Base-by-base conservation (phyloP, 345 rosid genomes). In the Lepidium aucheri region DNA sequence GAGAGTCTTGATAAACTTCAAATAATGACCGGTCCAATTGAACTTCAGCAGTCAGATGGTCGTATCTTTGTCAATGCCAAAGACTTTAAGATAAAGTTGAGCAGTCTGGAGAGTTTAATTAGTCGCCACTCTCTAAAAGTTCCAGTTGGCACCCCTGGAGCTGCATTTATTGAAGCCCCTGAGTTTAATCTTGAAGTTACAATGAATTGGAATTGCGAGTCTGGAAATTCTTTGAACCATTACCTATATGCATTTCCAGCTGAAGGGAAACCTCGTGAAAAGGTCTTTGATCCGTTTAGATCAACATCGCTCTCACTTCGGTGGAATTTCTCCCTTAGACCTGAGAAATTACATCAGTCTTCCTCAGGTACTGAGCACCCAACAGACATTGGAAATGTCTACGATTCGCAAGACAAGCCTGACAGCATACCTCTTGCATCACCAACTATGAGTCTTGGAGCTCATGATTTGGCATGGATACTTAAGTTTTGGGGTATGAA, bases 391-490 rank as follows among this genome's bases (percentile, higher is more conserved):
- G 54, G 53, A 60, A 42, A 35, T 18, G 54, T 43, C 28, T 44
- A 61, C 67, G 34, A 38, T 62, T 51, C 28, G 34, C 40, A 53
- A 57, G 60, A 46, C 72, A 79, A 78, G 67, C 60, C 78, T 49
- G 94, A 82, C 70, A 81, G 74, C 63, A 65, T 53, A 42, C 67
- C 77, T 15, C 57, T 52, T 70, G 77, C 65, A 65, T 76, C 84
- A 51, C 96, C 96, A 42, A 83, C 80, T 47, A 44, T 90, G 73
- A 90, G 81, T 75, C 54, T 91, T 49, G 97, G 99, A 75, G 91
- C 99, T 67, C 96, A 90, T 88, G 99, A 94, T 82, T 70, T 94
- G 58, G 96, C 97, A 14, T 94, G 99, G 99, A 54, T 90, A 53
- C 47, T 68, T 36, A 90, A 82, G 83, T 90, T 94, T 69, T 88